Evolutionary conservation across 768 basidiomycete species (phyloP).

Genomic region (Obba rivulosa): DNA sequence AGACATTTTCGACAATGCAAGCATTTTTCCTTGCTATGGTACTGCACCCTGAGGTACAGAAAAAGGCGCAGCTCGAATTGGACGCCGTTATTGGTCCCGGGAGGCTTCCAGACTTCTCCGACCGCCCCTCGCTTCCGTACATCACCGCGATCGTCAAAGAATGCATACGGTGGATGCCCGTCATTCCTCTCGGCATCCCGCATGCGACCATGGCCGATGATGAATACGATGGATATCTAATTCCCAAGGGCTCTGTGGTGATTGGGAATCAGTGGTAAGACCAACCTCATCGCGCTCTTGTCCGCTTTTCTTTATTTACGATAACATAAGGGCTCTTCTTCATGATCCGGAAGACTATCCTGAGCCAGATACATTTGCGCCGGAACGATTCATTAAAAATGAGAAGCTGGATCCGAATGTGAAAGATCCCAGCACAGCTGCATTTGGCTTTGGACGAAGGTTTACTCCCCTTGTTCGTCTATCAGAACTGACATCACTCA

Average conservation of each 20-base stretch:
- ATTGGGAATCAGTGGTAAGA: slow-evolving; percentile 24
- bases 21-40: background rate
- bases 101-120: slow-evolving; percentile 18
- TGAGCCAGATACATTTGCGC: slow-evolving; percentile 19
- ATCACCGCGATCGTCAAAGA: slow-evolving; percentile 8
- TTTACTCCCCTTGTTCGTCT: background rate
- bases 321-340: slow-evolving; percentile 25
- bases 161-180: slow-evolving; percentile 3
- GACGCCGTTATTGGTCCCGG: slow-evolving; percentile 2
- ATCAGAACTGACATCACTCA: slow-evolving; percentile 13
- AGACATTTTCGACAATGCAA: slow-evolving; percentile 8
- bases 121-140: slow-evolving; percentile 7
- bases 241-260: slow-evolving; percentile 25
- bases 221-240: slow-evolving; percentile 24
- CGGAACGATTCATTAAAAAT: slow-evolving; percentile 20
- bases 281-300: slow-evolving; percentile 8
- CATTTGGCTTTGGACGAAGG: slow-evolving; percentile 24
- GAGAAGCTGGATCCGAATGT: slow-evolving; percentile 11
- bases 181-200: slow-evolving; percentile 19
- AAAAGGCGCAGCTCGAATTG: slow-evolving; percentile 3
- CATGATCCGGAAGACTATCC: slow-evolving; percentile 21
- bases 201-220: slow-evolving; percentile 26
- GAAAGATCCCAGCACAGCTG: slow-evolving; percentile 8
- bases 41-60: slow-evolving; percentile 1
- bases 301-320: background rate